Evolutionary conservation across 768 basidiomycete genomes (phyloP), one percentile per base, ranked within the genome.

Genomic region (Leccinum broughii): DNA sequence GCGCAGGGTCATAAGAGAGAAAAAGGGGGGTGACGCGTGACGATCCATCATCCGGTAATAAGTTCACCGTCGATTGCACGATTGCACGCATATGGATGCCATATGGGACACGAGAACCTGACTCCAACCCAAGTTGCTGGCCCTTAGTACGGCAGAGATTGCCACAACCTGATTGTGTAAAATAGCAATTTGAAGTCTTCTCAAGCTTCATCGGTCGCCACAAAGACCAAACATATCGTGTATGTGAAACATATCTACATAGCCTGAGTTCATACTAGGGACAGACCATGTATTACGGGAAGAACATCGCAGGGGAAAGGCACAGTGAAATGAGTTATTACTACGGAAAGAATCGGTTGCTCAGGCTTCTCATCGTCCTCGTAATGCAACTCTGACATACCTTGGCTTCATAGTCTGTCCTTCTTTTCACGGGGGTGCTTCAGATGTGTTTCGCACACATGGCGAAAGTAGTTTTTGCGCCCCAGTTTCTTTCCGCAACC

Each of bases 401-500:
- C 26, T 55, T n/a, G 24, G 17, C 13, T 26, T 35, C 51, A 55
- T 17, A 28, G 11, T 11, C 30, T 10, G 2, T 14, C 26, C 50
- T 20, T 39, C 30, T 11, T 2, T 4, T 0, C 0, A 24, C 65
- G 57, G 1, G 13, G 35, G 32, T 65, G 63, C 1, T 22, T 35
- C 9, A 64, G 11, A 3, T 67, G 66, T 0, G 0, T 0, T 1
- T 68, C 66, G 0, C 4, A 3, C 4, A 58, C 1, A 3, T 67
- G 66, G 2, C 66, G 63, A 3, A 0, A 2, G 3, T 62, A 58
- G n/a, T 59, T 65, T 6, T 68, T 61, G 7, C 28, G 39, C 13
- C 0, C 0, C 24, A 50, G 1, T 0, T 0, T 0, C 17, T 26
- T 35, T 2, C 0, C 0, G 44, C 62, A 65, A 0, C 28, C 59